phyloP scores from a whole-genome alignment of 2,329 filamentous ascomycete genomes.

The Beauveria sp. region DNA sequence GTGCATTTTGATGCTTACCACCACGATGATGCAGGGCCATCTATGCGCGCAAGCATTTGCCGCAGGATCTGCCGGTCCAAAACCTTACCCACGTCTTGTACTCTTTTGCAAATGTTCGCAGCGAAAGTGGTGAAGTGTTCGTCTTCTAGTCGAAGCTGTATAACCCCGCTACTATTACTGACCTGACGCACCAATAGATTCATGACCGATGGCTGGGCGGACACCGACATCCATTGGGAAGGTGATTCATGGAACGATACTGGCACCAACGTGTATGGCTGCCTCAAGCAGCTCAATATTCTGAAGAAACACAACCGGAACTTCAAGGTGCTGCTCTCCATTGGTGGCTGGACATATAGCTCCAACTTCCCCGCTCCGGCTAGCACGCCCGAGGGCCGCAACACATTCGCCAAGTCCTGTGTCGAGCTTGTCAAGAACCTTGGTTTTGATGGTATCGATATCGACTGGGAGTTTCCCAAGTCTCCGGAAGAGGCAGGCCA shows the following conservation, averaged over 20 bases:
- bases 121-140: constrained; percentile 73
- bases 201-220: constrained; percentile 56
- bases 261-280: constrained; percentile 80
- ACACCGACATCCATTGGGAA: constrained; percentile 66
- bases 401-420: constrained; percentile 64
- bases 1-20: constrained; percentile 14
- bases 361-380: constrained; percentile 72
- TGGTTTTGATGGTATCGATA: constrained; percentile 67
- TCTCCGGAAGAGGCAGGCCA: constrained; percentile 45
- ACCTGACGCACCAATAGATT: constrained; percentile 23
- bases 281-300: constrained; percentile 79
- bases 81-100: constrained; percentile 87
- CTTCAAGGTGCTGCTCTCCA: constrained; percentile 76
- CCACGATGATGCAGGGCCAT: constrained; percentile 52
- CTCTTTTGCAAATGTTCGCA: constrained; percentile 77
- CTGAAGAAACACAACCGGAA: constrained; percentile 75
- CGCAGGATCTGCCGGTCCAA: constrained; percentile 72
- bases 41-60: constrained; percentile 78
- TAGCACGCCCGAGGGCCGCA: constrained; percentile 61
- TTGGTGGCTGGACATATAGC: constrained; percentile 91
- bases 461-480: constrained; percentile 63
- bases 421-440: constrained; percentile 71
- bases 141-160: constrained; percentile 13
- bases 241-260: constrained; percentile 62
- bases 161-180: neutral